phyloP scores from a whole-genome alignment of 441 rosid species.

The Aleurites moluccanus region DNA sequence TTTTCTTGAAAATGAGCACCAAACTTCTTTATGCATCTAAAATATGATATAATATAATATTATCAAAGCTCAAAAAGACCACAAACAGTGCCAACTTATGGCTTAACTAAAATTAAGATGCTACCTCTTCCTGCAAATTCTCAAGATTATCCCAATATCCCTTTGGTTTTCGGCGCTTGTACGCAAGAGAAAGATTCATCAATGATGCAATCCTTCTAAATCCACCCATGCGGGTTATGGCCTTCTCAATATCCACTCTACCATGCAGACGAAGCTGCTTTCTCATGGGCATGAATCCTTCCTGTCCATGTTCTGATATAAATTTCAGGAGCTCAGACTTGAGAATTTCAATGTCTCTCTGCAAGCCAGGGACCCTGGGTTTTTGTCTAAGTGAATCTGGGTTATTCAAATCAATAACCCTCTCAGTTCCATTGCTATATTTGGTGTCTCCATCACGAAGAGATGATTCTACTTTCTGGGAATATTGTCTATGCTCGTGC shows the following conservation, averaged over 20 bases:
- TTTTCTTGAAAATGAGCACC: neutral
- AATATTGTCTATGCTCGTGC: constrained; percentile 29
- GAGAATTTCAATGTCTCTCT: constrained; percentile 74
- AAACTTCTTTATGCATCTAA: neutral
- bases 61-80: neutral
- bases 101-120: neutral
- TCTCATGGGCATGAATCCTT: constrained; percentile 99
- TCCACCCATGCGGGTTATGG: constrained; percentile 89
- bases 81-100: neutral
- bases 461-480: constrained; percentile 42
- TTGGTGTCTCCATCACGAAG: constrained; percentile 22
- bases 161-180: constrained; percentile 92
- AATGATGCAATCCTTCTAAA: constrained; percentile 76
- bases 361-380: constrained; percentile 84
- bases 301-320: constrained; percentile 82
- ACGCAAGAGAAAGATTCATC: constrained; percentile 92
- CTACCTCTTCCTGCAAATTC: constrained; percentile 89
- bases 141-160: constrained; percentile 98
- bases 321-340: constrained; percentile 81
- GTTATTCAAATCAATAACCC: constrained; percentile 20
- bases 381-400: constrained; percentile 46
- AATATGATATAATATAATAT: neutral
- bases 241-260: constrained; percentile 94
- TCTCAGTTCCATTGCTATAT: constrained; percentile 20
- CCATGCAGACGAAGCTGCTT: constrained; percentile 89